Evolutionary conservation across 371 early-diverging fungal species (phyloP).

Genomic region (Nosema muscidifuracis): DNA sequence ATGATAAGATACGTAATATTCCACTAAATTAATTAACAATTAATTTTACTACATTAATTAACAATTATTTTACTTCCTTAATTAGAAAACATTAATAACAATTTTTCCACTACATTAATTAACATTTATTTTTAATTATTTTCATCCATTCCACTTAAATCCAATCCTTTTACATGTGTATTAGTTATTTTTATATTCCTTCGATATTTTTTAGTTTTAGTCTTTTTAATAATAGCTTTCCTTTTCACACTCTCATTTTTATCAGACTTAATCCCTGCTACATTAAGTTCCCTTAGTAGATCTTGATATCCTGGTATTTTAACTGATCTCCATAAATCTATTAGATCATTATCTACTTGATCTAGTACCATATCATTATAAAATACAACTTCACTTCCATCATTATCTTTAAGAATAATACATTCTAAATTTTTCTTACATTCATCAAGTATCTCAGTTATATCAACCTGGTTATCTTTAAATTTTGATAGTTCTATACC

Average conservation of each 20-base stretch:
- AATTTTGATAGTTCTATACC: slow-evolving; percentile 59
- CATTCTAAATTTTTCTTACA: too few relatives aligned
- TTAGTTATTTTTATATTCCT: slow-evolving; percentile 64
- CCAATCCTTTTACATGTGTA: slow-evolving; percentile 62
- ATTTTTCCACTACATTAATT: too few relatives aligned
- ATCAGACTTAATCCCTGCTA: slow-evolving; percentile 53
- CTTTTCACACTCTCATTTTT: slow-evolving; percentile 47
- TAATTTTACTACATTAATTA: too few relatives aligned
- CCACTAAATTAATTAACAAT: too few relatives aligned
- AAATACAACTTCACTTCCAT: slow-evolving; percentile 58
- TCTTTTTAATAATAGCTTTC: slow-evolving; percentile 32
- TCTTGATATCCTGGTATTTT: slow-evolving; percentile 59
- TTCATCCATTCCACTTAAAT: slow-evolving; percentile 46
- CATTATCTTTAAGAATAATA: slow-evolving; percentile 62
- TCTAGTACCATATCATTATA: slow-evolving; percentile 51
- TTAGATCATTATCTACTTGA: slow-evolving; percentile 36
- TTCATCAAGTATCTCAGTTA: slow-evolving; percentile 48
- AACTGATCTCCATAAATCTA: slow-evolving; percentile 52
- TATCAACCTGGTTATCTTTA: slow-evolving; percentile 54
- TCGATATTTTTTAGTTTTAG: slow-evolving; percentile 53
- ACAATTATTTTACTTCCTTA: too few relatives aligned
- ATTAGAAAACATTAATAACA: too few relatives aligned
- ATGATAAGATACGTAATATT: too few relatives aligned
- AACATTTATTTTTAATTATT: not conserved
- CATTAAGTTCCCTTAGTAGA: slow-evolving; percentile 54